A percentile compares a stretch with the other conserved stretches of the same genome.
Evolutionary conservation across 805 yeast species (phyloP).

Genomic region (Starmerella davenportii): DNA sequence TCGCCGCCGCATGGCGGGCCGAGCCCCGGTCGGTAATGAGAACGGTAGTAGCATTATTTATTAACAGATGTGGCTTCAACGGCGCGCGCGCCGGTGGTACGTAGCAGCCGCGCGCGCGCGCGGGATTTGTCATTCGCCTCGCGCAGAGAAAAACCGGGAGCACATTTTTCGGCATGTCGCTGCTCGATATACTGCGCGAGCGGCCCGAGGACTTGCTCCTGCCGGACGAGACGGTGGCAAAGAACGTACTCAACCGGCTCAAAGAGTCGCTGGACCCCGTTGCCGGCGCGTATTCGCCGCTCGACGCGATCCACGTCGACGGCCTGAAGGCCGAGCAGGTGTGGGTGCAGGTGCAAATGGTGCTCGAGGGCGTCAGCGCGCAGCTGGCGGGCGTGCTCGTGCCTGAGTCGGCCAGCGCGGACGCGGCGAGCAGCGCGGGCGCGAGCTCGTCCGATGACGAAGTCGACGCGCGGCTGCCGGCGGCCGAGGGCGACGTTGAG

Average conservation of each 20-base stretch:
- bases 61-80: too few species aligned
- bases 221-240: slow-evolving; percentile 7
- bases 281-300: slow-evolving; percentile 35
- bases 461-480: slow-evolving; percentile 5
- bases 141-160: too few species aligned
- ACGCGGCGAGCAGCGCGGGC: slow-evolving; percentile 9
- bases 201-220: slow-evolving; percentile 19
- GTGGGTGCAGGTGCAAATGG: slow-evolving; percentile 81
- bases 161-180: too few species aligned
- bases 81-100: too few species aligned
- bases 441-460: slow-evolving; percentile 5
- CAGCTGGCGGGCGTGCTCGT: slow-evolving; percentile 27
- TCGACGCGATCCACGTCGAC: slow-evolving; percentile 67
- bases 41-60: too few species aligned
- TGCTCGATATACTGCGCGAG: slow-evolving; percentile 4
- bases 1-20: too few species aligned
- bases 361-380: slow-evolving; percentile 61
- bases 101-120: too few species aligned
- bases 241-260: slow-evolving; percentile 19
- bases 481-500: slow-evolving; percentile 1
- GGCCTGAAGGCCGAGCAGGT: slow-evolving; percentile 84
- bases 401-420: slow-evolving; percentile 10
- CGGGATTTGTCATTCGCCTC: too few species aligned
- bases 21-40: too few species aligned
- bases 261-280: slow-evolving; percentile 44